These are phyloP conservation scores for Apiospora saccharicola DNA, from an alignment of 2,329 filamentous ascomycete species.

Conservation along the genomic window DNA sequence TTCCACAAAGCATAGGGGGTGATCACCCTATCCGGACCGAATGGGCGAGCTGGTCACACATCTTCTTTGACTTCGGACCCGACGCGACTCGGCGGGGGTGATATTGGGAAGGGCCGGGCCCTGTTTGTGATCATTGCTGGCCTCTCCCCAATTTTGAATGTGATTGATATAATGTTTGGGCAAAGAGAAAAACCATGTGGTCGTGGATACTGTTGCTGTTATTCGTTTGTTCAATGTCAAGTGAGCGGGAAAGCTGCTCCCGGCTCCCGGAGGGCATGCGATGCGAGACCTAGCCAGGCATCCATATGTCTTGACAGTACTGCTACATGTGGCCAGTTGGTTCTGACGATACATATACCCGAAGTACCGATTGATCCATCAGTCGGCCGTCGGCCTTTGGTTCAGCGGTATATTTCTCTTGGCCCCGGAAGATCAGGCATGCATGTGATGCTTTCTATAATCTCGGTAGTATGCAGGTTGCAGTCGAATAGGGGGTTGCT, in stretches of 20 bases:
- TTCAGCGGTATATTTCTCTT: too few species aligned
- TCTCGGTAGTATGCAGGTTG: neutral
- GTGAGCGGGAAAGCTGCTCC: neutral
- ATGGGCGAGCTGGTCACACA: neutral
- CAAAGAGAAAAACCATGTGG: neutral
- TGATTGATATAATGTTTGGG: neutral
- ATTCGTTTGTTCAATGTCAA: neutral
- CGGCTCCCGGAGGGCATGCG: neutral
- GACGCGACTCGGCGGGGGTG: neutral
- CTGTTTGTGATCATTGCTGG: neutral
- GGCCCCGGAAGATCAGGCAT: neutral
- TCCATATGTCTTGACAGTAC: neutral
- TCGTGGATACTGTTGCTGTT: neutral
- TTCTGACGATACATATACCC: too few species aligned
- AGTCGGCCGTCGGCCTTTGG: too few species aligned
- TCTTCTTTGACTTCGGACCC: neutral
- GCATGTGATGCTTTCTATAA: neutral
- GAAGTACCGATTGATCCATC: too few species aligned
- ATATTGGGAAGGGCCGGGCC: neutral
- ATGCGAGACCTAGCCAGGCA: neutral
- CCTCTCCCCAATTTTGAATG: neutral
- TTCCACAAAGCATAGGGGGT: neutral
- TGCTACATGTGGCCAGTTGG: neutral
- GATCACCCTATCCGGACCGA: neutral
- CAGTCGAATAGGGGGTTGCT: too few species aligned